Evolutionary conservation across 805 yeast species (phyloP).

Genomic region (Metschnikowia lochheadii): DNA sequence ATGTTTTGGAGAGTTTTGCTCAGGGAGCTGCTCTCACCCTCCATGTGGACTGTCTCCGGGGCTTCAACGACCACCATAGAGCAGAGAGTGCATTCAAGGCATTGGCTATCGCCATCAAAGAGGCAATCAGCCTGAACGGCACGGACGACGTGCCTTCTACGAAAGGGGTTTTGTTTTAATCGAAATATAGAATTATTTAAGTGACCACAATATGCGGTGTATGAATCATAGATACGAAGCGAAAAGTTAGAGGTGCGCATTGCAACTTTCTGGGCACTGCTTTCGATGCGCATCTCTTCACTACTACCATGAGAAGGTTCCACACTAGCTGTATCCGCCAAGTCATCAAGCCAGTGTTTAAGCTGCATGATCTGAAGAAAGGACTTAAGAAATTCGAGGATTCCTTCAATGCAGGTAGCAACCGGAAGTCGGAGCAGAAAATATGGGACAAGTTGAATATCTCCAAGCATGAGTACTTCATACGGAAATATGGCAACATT

Average conservation of each 20-base stretch:
- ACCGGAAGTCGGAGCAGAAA: slow-evolving; percentile 31
- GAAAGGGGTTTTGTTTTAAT: slow-evolving; percentile 80
- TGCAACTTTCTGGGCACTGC: neutral
- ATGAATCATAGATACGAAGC: neutral
- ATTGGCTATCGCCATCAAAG: slow-evolving; percentile 84
- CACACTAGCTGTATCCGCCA: slow-evolving; percentile 8
- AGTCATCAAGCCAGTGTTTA: slow-evolving; percentile 12
- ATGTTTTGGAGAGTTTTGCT: slow-evolving; percentile 90
- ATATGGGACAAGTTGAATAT: slow-evolving; percentile 67
- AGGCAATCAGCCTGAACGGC: slow-evolving; percentile 80
- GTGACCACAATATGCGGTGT: neutral
- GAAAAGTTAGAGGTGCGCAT: neutral
- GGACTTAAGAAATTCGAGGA: slow-evolving; percentile 32
- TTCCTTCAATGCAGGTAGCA: slow-evolving; percentile 36
- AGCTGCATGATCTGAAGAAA: slow-evolving; percentile 7
- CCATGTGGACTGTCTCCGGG: slow-evolving; percentile 92
- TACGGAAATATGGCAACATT: slow-evolving; percentile 59
- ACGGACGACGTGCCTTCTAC: slow-evolving; percentile 92
- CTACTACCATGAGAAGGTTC: slow-evolving; percentile 10
- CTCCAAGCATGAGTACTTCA: slow-evolving; percentile 60
- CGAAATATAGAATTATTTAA: neutral
- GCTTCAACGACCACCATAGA: slow-evolving; percentile 93
- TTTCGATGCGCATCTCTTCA: slow-evolving; percentile 1
- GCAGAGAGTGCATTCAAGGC: slow-evolving; percentile 97
- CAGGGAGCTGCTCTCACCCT: slow-evolving; percentile 85